Evolutionary conservation across 2,329 filamentous ascomycete species (phyloP).

Genomic region (Fusarium sp.): DNA sequence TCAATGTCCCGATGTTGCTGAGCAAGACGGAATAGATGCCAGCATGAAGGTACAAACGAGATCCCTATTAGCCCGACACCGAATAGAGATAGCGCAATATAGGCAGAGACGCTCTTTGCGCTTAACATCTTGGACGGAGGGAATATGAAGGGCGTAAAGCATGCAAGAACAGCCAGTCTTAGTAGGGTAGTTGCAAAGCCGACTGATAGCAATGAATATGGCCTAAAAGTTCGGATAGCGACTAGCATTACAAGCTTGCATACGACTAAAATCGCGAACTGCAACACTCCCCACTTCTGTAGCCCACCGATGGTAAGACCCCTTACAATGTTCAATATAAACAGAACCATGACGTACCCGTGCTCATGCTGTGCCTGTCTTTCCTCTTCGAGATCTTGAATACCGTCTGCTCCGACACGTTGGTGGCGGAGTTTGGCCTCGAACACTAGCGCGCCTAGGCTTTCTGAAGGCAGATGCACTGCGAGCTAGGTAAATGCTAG

Average conservation of each 20-base stretch:
- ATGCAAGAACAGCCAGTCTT: neutral
- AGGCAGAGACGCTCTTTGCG: neutral
- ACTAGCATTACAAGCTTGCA: neutral
- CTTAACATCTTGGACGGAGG: neutral
- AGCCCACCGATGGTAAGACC: neutral
- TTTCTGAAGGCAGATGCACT: neutral
- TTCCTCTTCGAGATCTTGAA: neutral
- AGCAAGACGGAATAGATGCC: neutral
- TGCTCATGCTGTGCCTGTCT: neutral
- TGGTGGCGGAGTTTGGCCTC: neutral
- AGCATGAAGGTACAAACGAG: neutral
- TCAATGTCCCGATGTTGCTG: neutral
- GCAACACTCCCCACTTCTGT: neutral
- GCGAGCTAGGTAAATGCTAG: neutral
- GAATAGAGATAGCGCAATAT: neutral
- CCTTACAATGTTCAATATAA: neutral
- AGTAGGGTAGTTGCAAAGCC: neutral
- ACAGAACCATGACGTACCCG: neutral
- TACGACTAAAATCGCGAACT: neutral
- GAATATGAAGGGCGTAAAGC: neutral
- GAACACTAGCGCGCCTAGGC: neutral
- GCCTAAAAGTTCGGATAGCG: neutral
- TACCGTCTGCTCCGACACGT: neutral
- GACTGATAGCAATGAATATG: neutral
- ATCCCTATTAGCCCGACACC: neutral